Evolutionary conservation across 495 filamentous ascomycete species (phyloP), one percentile per base, ranked within the genome.

Genomic region (Hypomontagnella submonticulosa): DNA sequence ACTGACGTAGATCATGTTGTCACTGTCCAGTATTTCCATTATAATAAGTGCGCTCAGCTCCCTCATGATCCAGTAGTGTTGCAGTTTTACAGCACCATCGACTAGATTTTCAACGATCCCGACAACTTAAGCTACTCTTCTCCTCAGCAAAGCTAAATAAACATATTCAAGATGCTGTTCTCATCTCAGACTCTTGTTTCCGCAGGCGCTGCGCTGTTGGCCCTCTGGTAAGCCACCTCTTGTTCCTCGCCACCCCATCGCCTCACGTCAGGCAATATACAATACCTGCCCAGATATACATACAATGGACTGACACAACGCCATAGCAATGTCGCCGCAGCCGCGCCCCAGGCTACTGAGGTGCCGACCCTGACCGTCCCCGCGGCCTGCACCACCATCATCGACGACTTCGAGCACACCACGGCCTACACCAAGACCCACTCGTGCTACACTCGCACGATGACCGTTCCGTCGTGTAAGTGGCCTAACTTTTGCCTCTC

Each of bases 361-460:
- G 30, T 47, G 27, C 30, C 61, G 6, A 59, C 61, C 4, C 40
- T 56, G 11, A 47, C 69, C 6, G 12, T 73, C 19, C 67, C 70
- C 3, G 72, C 37, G 1, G 48, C 63, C 20, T 75, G 72, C 53
- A 66, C 63, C 27, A 75, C 67, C n/a, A 73, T 67, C 0, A 44
- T 66, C 15, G 60, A 59, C 32, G 71, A 71, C 57, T 69, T 54
- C 32, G 41, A 49, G 44, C 66, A 68, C 38, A 64, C 64, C 5
- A 73, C 67, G 13, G 63, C 67, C 1, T 53, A 61, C 41, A 59
- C 69, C 11, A 55, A 61, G 53, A 68, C 67, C 5, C 61, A 67
- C 47, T 30, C 48, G 13, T 73, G 71, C 58, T 73, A 73, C 40
- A 69, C 71, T 15, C 59, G 61, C 34, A 71, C 68, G 3, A 54